These are phyloP conservation scores for Ophiorrhiza pumila DNA, from an alignment of 257 asterid genomes.

Conservation along the genomic window DNA sequence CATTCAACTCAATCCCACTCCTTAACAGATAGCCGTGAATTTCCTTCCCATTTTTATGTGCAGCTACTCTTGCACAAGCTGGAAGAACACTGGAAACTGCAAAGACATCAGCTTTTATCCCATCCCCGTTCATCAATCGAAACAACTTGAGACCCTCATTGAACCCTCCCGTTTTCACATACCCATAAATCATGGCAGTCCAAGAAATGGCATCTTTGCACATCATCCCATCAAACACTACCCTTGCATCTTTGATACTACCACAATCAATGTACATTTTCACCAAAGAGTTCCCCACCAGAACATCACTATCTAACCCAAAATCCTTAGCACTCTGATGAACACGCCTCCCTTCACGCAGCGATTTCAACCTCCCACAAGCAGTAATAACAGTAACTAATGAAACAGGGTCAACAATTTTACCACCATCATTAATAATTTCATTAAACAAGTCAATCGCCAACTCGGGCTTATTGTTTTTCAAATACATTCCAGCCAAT, in stretches of 20 bases:
- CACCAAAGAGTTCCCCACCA: conserved; percentile 30
- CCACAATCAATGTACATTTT: conserved; percentile 37
- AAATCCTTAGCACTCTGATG: conserved; percentile 21
- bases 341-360: conserved; percentile 24
- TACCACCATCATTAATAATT: conserved; percentile 11
- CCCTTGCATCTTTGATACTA: conserved; percentile 25
- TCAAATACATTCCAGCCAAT: conserved; percentile 27
- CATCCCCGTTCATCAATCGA: conserved; percentile 23
- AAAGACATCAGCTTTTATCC: conserved; percentile 27
- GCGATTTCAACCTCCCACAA: conserved; percentile 27
- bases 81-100: conserved; percentile 30
- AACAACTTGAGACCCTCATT: conserved; percentile 33
- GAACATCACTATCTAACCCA: conserved; percentile 21
- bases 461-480: conserved; percentile 20
- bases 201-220: conserved; percentile 32
- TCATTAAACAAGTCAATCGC: conserved; percentile 31
- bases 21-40: conserved; percentile 29
- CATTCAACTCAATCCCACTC: conserved; percentile 20
- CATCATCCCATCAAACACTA: conserved; percentile 26
- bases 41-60: conserved; percentile 31
- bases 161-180: conserved; percentile 30
- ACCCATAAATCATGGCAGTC: conserved; percentile 29
- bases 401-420: conserved; percentile 17
- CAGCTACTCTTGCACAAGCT: conserved; percentile 33
- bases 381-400: conserved; percentile 30